Percentiles rank a stretch among this genome's conserved stretches.
phyloP scores from a whole-genome alignment of 805 yeast genomes.

The Starmerella potacharoeniae region DNA sequence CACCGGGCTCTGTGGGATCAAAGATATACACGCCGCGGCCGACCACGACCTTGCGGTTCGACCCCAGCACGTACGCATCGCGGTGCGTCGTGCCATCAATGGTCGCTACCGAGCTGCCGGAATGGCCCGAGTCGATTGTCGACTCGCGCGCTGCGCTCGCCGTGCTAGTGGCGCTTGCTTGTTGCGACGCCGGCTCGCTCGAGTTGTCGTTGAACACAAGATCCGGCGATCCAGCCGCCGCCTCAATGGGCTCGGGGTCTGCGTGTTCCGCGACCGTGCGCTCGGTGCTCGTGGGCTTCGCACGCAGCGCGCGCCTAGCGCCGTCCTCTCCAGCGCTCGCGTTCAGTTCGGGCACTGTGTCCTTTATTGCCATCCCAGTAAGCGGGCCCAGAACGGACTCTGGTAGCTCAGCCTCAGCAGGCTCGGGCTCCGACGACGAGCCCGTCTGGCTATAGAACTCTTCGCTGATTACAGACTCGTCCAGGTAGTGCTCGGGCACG shows the following conservation, averaged over 20 bases:
- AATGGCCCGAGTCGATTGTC: background rate
- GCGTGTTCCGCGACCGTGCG: too few species aligned
- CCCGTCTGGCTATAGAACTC: background rate
- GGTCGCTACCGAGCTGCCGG: background rate
- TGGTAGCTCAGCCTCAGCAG: background rate
- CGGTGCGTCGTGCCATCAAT: background rate
- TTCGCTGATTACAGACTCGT: background rate
- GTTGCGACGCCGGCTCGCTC: background rate
- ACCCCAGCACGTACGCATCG: slow-evolving; percentile 5
- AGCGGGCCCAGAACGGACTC: background rate
- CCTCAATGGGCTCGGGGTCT: background rate
- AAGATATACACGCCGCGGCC: slow-evolving; percentile 22
- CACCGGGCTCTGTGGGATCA: slow-evolving; percentile 9
- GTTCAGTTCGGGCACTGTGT: background rate
- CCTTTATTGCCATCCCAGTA: background rate
- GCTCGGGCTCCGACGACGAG: background rate
- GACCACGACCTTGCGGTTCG: slow-evolving; percentile 13
- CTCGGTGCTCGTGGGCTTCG: too few species aligned
- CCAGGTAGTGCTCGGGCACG: slow-evolving; percentile 8
- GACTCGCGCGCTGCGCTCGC: background rate
- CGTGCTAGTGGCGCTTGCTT: background rate
- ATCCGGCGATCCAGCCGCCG: background rate
- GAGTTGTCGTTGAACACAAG: background rate
- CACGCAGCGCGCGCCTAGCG: too few species aligned
- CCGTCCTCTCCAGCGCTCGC: background rate